Evolutionary conservation across 768 basidiomycete species (phyloP).

Genomic region (Tricholoma saponaceum): DNA sequence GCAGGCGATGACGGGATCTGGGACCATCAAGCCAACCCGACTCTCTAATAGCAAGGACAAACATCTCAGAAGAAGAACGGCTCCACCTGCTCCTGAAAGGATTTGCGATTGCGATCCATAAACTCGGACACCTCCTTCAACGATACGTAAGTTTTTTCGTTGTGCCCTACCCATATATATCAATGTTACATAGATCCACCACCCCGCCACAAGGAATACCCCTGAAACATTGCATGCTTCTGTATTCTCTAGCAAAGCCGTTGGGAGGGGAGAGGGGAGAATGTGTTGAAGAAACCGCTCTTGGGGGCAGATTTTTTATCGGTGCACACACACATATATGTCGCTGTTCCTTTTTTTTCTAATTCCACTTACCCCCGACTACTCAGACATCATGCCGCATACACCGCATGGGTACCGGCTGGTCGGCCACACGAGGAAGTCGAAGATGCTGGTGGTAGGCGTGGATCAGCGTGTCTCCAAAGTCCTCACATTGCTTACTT

Average conservation of each 20-base stretch:
- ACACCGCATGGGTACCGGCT: not conserved
- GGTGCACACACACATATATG: not conserved
- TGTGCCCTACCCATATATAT: not conserved
- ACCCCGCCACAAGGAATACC: not conserved
- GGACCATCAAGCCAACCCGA: not conserved
- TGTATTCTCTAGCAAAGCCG: not conserved
- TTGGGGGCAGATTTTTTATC: not conserved
- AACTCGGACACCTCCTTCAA: not conserved
- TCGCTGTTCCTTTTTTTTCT: not conserved
- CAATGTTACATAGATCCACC: not conserved
- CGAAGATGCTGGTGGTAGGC: not conserved
- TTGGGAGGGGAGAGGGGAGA: not conserved
- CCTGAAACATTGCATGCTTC: slow-evolving; percentile 1
- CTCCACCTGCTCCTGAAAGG: not conserved
- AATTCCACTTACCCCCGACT: not conserved
- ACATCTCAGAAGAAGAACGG: not conserved
- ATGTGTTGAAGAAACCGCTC: not conserved
- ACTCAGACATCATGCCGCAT: not conserved
- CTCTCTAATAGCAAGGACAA: not conserved
- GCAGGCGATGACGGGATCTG: not conserved
- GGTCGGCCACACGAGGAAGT: not conserved
- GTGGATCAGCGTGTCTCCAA: not conserved
- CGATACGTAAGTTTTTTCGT: not conserved
- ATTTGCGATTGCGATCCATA: not conserved
- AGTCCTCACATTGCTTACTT: not conserved